Percentiles rank a stretch among this genome's conserved stretches.
Conservation (phyloP, 192 early-diverging fungal genomes). For the Nowakowskiella sp. region DNA sequence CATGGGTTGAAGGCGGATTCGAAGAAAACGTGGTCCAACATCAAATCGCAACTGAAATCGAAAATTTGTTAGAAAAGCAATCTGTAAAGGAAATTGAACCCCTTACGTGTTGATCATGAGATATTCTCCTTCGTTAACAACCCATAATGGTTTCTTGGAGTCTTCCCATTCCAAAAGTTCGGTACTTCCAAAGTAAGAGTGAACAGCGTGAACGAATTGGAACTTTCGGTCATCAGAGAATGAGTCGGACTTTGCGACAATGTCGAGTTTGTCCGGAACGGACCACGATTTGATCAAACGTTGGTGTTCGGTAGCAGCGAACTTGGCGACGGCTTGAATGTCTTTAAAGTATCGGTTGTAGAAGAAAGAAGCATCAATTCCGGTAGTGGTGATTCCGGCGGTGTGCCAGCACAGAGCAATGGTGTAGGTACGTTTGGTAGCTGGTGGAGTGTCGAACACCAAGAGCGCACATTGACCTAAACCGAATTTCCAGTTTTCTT, state of each 20-base stretch:
- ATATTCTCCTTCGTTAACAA: slow-evolving; percentile 18
- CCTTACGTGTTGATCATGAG: slow-evolving; percentile 20
- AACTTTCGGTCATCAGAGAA: slow-evolving; percentile 5
- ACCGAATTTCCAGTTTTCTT: not conserved
- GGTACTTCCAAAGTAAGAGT: slow-evolving; percentile 17
- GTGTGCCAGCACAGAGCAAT: slow-evolving; percentile 13
- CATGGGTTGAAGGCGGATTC: slow-evolving; percentile 13
- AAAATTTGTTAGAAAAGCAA: not conserved
- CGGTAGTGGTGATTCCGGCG: slow-evolving; percentile 8
- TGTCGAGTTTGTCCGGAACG: slow-evolving; percentile 9
- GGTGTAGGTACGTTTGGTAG: not conserved
- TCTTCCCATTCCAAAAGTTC: not conserved
- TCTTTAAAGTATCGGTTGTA: slow-evolving; percentile 9
- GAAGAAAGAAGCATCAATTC: slow-evolving; percentile 7
- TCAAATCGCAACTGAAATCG: slow-evolving; percentile 4
- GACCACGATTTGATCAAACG: slow-evolving; percentile 8
- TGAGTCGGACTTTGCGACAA: not conserved
- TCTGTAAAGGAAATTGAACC: not conserved
- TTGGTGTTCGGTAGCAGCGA: slow-evolving; percentile 8
- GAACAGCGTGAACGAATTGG: slow-evolving; percentile 14
- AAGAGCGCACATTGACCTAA: slow-evolving; percentile 10
- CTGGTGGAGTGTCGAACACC: not conserved
- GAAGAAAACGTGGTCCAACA: slow-evolving; percentile 17
- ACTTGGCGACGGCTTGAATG: slow-evolving; percentile 6
- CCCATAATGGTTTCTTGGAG: slow-evolving; percentile 8